Base-by-base conservation (phyloP, 1,139 yeast genomes). In the Pneumocystis carinii region DNA sequence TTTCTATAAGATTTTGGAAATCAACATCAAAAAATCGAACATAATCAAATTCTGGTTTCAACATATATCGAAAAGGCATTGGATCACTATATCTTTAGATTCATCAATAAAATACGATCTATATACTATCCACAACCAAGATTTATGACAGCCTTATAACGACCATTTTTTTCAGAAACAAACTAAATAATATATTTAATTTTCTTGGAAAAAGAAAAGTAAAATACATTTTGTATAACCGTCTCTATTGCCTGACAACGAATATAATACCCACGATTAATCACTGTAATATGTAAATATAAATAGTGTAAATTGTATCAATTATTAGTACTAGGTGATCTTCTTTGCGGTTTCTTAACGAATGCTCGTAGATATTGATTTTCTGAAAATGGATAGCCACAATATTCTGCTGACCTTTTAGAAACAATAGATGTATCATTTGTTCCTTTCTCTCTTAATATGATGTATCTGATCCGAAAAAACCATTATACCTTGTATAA, bases 371-470 rank as follows among this genome's bases (percentile, higher is more conserved):
- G 75, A 59, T 72, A 62, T 57, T 61, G 60, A 77, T 75, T 57
- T 75, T 76, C 59, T 81, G 70, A 42, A 74, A 73, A 0, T 76
- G 71, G 59, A 60, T 79, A 74, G 70, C 87, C 87, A 17, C 86
- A 73, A 69, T 79, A 76, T 70, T 87, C 95, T 1, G 86, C 95
- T 1, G 94, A 86, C 67, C 94, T 75, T 70, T 87, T 87, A 1
- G 94, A 86, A 1, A 86, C 90, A 61, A 87, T 87, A 0, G 95
- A 87, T 14, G 90, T 86, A 69, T 85, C 86, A 71, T 87, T 87
- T 14, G 95, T 87, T 1, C 89, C 90, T 73, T 87, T 95, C 24
- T 61, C 6, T 37, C 14, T 61, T 27, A 29, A 39, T 56, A 48
- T 60, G 15, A 42, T 36, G 24, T 36, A 35, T 37, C n/a, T 36